These are phyloP conservation scores for Lablab purpureus DNA, from an alignment of 306 rosid species.

Conservation along the genomic window DNA sequence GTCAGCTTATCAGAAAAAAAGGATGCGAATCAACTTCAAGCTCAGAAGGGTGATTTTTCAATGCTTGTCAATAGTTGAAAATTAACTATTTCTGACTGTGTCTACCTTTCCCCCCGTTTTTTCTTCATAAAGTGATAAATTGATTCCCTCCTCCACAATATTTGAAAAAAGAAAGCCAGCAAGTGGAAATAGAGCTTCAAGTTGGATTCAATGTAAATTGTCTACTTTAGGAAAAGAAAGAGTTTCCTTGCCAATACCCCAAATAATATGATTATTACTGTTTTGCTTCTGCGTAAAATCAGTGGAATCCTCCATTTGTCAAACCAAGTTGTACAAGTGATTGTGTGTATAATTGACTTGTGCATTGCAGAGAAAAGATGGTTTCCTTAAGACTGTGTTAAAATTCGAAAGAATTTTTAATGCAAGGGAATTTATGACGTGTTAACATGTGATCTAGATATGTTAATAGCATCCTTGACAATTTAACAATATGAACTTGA, in stretches of 20 bases:
- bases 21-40: constrained; percentile 50
- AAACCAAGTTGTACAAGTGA: constrained; percentile 44
- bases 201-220: constrained; percentile 53
- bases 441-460: neutral
- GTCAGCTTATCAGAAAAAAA: constrained; percentile 43
- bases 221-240: constrained; percentile 33
- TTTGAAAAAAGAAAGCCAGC: constrained; percentile 30
- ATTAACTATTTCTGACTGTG: constrained; percentile 28
- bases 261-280: constrained; percentile 43
- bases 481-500: constrained; percentile 6
- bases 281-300: constrained; percentile 21
- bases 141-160: constrained; percentile 37
- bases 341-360: constrained; percentile 44
- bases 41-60: constrained; percentile 51
- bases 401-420: constrained; percentile 24
- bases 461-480: neutral
- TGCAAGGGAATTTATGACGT: constrained; percentile 33
- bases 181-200: constrained; percentile 53
- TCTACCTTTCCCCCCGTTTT: constrained; percentile 16
- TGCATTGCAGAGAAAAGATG: constrained; percentile 46
- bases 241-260: constrained; percentile 45
- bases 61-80: constrained; percentile 48
- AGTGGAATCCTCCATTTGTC: constrained; percentile 44
- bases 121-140: constrained; percentile 40
- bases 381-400: constrained; percentile 37